phyloP scores from a whole-genome alignment of 176 grass and related monocot species.

The Phoenix dactylifera region DNA sequence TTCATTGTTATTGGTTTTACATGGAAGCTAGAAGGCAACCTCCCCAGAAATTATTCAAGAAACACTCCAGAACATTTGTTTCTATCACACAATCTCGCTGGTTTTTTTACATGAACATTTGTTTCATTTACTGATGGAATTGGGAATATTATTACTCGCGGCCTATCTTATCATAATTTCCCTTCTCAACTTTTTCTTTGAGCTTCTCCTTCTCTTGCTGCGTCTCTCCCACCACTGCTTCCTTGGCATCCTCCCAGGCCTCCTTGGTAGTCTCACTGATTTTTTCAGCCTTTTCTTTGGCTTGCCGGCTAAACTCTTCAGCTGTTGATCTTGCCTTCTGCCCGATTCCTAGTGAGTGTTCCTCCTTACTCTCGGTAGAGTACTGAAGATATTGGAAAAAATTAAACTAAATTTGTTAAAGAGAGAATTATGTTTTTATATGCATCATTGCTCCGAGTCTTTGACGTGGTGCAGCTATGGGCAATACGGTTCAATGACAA shows the following conservation, averaged over 20 bases:
- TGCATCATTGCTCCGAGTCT: too few relatives aligned
- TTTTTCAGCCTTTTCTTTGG: conserved; percentile 70
- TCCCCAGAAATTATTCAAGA: too few relatives aligned
- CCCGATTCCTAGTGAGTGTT: conserved; percentile 20
- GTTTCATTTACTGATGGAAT: too few relatives aligned
- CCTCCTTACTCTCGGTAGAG: conserved; percentile 41
- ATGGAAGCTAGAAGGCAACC: too few relatives aligned
- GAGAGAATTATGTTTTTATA: too few relatives aligned
- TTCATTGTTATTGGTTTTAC: too few relatives aligned
- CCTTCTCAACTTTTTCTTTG: conserved; percentile 56
- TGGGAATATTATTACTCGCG: neutral
- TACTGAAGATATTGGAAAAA: conserved; percentile 4
- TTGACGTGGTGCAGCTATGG: too few relatives aligned
- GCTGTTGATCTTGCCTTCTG: conserved; percentile 72
- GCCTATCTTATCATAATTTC: conserved; percentile 35
- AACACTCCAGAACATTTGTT: too few relatives aligned
- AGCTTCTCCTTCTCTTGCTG: conserved; percentile 49
- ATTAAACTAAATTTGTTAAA: too few relatives aligned
- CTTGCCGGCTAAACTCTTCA: conserved; percentile 68
- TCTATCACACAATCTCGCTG: too few relatives aligned
- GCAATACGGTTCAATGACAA: too few relatives aligned
- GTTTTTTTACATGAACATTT: too few relatives aligned
- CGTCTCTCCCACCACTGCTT: conserved; percentile 42
- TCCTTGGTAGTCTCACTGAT: conserved; percentile 38
- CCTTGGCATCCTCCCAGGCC: conserved; percentile 44